These are phyloP conservation scores for Auxenochlorella protothecoides DNA, from an alignment of 139 green algal species.

Conservation along the genomic window DNA sequence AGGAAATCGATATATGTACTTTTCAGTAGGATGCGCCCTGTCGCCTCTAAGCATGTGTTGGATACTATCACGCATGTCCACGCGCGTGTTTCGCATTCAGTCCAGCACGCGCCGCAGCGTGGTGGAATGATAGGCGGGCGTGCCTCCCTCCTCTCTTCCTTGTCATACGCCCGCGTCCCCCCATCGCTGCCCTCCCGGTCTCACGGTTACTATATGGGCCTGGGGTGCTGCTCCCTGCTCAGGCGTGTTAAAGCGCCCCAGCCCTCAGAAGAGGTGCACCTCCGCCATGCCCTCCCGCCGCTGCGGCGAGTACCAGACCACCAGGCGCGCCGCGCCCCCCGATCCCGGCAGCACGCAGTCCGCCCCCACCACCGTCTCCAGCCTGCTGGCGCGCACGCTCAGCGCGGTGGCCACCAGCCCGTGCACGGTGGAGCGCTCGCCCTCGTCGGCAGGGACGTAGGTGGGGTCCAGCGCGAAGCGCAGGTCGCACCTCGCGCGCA, in stretches of 20 bases:
- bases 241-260: too few relatives aligned
- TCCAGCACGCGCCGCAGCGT: too few relatives aligned
- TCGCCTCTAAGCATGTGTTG: too few relatives aligned
- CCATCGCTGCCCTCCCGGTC: not conserved
- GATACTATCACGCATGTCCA: too few relatives aligned
- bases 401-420: conserved; percentile 26
- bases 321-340: conserved; percentile 37
- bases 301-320: conserved; percentile 50
- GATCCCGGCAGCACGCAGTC: conserved; percentile 50
- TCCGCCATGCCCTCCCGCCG: conserved; percentile 52
- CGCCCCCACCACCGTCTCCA: conserved; percentile 42
- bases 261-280: conserved; percentile 41
- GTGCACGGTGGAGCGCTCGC: conserved; percentile 24
- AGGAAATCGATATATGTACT: too few relatives aligned
- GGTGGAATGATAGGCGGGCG: too few relatives aligned
- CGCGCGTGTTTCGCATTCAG: too few relatives aligned
- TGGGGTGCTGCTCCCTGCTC: not conserved
- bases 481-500: conserved; percentile 50
- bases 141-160: too few relatives aligned
- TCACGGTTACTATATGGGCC: not conserved
- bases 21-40: too few relatives aligned
- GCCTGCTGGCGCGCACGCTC: conserved; percentile 38
- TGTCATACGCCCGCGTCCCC: not conserved
- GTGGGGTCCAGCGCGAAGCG: conserved; percentile 44
- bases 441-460: conserved; percentile 20